Conservation (phyloP, 2,329 filamentous ascomycete species). For the Xylogone sp. region DNA sequence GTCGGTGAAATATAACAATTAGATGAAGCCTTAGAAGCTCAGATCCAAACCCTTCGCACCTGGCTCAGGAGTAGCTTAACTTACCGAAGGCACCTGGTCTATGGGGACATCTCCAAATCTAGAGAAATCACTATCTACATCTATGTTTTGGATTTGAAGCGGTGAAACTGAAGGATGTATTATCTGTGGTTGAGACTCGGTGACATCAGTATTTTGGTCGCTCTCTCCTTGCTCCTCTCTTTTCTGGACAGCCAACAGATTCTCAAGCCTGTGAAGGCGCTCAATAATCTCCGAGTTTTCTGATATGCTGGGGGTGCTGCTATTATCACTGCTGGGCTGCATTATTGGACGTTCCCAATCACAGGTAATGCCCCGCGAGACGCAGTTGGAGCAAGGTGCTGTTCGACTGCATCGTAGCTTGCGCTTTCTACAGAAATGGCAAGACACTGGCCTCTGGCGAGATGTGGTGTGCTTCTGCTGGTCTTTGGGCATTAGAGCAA, state of each 20-base stretch:
- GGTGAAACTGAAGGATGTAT: neutral
- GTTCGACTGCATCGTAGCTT: slow-evolving; percentile 9
- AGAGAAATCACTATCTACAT: slow-evolving; percentile 7
- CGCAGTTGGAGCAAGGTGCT: slow-evolving; percentile 14
- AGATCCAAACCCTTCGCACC: too few species aligned
- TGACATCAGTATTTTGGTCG: neutral
- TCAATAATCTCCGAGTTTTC: slow-evolving; percentile 9
- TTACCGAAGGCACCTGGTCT: slow-evolving; percentile 3
- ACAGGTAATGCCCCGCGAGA: slow-evolving; percentile 11
- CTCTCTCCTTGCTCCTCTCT: neutral
- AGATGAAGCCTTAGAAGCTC: too few species aligned
- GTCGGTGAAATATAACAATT: too few species aligned
- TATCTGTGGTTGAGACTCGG: neutral
- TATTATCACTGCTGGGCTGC: neutral
- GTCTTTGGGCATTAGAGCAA: neutral
- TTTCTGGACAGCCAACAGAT: slow-evolving; percentile 5
- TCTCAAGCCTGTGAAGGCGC: slow-evolving; percentile 10
- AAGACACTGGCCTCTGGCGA: slow-evolving; percentile 8
- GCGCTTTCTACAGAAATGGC: slow-evolving; percentile 9
- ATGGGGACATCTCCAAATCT: slow-evolving; percentile 9
- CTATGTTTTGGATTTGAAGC: slow-evolving; percentile 3
- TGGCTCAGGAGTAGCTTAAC: neutral
- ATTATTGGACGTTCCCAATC: neutral
- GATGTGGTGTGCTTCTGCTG: neutral
- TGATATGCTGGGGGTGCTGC: neutral